A percentile compares a stretch with the other conserved stretches of the same genome.
Evolutionary conservation across 2,329 filamentous ascomycete species (phyloP).

Genomic region (Penicillium fuscoglaucum): DNA sequence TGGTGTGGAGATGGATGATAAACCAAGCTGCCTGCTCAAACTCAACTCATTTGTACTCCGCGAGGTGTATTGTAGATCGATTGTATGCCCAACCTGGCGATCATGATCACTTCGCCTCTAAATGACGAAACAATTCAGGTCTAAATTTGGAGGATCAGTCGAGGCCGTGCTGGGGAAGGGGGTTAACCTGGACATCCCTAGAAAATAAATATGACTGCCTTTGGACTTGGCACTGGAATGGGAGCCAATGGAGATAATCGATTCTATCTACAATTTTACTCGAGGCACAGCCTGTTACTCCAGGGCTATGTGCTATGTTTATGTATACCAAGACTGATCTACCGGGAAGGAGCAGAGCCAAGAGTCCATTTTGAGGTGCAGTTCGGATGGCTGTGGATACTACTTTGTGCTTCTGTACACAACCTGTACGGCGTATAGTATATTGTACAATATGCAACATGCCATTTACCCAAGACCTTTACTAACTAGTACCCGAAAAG

Average conservation of each 20-base stretch:
- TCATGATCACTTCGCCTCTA: slow-evolving; percentile 1
- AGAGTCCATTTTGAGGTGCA: slow-evolving; percentile 4
- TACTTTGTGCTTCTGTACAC: not conserved
- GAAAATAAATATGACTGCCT: slow-evolving; percentile 7
- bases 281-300: not conserved
- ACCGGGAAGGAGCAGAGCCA: slow-evolving; percentile 13
- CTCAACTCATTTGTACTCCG: not conserved
- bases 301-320: not conserved
- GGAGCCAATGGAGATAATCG: not conserved
- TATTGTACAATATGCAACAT: not conserved
- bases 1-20: not conserved
- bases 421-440: not conserved
- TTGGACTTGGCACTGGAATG: slow-evolving; percentile 3
- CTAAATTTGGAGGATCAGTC: slow-evolving; percentile 3
- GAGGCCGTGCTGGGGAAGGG: slow-evolving; percentile 1
- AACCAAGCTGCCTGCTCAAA: slow-evolving; percentile 5
- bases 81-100: slow-evolving; percentile 9
- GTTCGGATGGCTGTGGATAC: slow-evolving; percentile 4
- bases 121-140: not conserved
- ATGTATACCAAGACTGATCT: slow-evolving; percentile 13
- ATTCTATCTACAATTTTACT: not conserved
- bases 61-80: slow-evolving; percentile 4
- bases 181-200: slow-evolving; percentile 2
- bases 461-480: not conserved
- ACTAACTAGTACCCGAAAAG: not conserved